Percentiles rank a stretch among this genome's conserved stretches.
Conservation (phyloP, 2,329 filamentous ascomycete species). For the Colletotrichum sp. region DNA sequence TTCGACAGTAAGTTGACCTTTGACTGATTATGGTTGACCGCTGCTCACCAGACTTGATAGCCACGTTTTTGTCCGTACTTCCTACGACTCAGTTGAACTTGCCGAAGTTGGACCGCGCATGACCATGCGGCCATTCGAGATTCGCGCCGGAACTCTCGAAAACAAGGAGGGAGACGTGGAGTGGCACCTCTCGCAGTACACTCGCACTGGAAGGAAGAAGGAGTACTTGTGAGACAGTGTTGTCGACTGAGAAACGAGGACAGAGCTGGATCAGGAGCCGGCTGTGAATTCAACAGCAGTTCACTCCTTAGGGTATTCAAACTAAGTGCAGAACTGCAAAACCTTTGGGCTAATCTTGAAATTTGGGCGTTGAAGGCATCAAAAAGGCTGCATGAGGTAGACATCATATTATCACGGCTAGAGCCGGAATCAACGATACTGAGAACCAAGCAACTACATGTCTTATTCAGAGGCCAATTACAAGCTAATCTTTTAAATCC, state of each 20-base stretch:
- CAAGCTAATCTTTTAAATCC: background rate
- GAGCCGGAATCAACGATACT: background rate
- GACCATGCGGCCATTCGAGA: conserved; percentile 86
- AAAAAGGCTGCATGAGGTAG: background rate
- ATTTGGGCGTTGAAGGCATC: background rate
- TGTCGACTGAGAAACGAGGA: background rate
- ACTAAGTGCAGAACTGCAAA: background rate
- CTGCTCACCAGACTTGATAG: conserved; percentile 5
- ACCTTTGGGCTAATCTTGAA: background rate
- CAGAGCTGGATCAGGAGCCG: background rate
- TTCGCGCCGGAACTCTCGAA: conserved; percentile 87
- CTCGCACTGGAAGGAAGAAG: conserved; percentile 92
- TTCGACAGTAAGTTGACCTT: conserved; percentile 56
- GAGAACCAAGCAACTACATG: background rate
- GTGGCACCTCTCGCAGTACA: conserved; percentile 97
- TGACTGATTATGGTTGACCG: background rate
- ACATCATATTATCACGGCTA: background rate
- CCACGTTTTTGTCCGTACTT: conserved; percentile 88
- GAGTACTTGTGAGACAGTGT: conserved; percentile 75
- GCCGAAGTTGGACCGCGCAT: conserved; percentile 83
- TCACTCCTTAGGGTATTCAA: background rate
- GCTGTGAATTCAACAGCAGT: background rate
- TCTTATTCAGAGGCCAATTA: background rate
- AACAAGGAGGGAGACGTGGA: conserved; percentile 96
- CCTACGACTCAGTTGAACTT: conserved; percentile 83